phyloP scores from a whole-genome alignment of 345 rosid genomes.

The Capsella bursapastoris region DNA sequence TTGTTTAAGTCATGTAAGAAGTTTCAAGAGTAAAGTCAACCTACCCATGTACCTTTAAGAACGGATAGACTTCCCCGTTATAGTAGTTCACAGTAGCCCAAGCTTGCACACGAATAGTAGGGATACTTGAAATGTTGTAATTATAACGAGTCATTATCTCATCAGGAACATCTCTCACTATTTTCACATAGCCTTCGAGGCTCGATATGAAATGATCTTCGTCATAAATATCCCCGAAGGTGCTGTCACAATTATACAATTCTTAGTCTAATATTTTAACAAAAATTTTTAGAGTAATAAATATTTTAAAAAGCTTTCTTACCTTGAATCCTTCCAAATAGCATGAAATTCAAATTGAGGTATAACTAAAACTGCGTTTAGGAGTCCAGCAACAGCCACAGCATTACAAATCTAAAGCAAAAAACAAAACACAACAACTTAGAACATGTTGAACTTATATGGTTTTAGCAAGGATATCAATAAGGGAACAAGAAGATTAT shows the following conservation, averaged over 20 bases:
- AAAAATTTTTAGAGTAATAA: background rate
- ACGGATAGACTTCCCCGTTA: conserved; percentile 64
- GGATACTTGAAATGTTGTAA: conserved; percentile 64
- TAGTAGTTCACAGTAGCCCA: conserved; percentile 84
- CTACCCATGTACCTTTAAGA: conserved; percentile 76
- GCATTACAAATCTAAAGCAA: conserved; percentile 84
- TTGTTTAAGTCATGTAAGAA: conserved; percentile 9
- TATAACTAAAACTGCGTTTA: conserved; percentile 81
- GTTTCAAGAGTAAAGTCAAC: conserved; percentile 29
- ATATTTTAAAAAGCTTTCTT: conserved; percentile 10
- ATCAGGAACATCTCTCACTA: conserved; percentile 76
- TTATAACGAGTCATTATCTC: conserved; percentile 63
- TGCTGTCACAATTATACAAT: conserved; percentile 56
- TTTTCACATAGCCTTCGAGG: conserved; percentile 69
- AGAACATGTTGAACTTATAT: background rate
- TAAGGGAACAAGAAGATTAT: conserved; percentile 14
- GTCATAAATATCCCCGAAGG: conserved; percentile 81
- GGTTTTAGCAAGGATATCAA: background rate
- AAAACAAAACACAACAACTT: background rate
- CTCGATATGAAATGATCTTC: conserved; percentile 75
- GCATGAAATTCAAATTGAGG: conserved; percentile 78
- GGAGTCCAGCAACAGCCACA: conserved; percentile 92
- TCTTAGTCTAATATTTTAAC: background rate
- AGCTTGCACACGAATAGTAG: conserved; percentile 68
- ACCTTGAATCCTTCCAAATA: conserved; percentile 96